Evolutionary conservation across 768 basidiomycete genomes (phyloP), one percentile per base, ranked within the genome.

Genomic region (Steccherinum ochraceum): DNA sequence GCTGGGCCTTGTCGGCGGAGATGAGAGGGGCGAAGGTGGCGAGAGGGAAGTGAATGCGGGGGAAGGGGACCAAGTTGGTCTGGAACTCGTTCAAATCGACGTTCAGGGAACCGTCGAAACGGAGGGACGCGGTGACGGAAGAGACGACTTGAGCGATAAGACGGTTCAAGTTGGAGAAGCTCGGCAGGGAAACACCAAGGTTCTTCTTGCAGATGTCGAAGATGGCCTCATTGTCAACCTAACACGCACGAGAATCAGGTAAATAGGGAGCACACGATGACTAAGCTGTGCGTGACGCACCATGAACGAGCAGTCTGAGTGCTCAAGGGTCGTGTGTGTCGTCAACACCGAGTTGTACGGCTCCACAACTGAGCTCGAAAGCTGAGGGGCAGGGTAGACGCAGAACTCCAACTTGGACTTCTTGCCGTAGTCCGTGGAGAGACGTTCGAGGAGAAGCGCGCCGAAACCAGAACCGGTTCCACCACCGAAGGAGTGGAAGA

Each of bases 241-340:
- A 26, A 24, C 54, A 27, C 56, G 40, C 18, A 30, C n/a, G n/a
- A n/a, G n/a, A 41, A 27, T 44, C 11, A 47, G 49, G 24, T 56
- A 45, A 12, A 54, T 55, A 48, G 52, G 47, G 50, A 51, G 43
- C 40, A 23, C 27, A 41, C 40, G 19, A 24, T 46, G 30, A 30
- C 19, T 30, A 16, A 4, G 46, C n/a, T 20, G 10, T 44, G 7
- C 7, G 7, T 16, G 30, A 35, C 73, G 26, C 55, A 83, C 95
- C 95, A 98, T 96, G 80, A 98, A 98, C 23, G 95, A 98, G 72
- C 95, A 98, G 71, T 98, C 95, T 16, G 93, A 95, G 72, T 97
- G 93, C 72, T 98, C 95, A 43, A 97, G 85, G 24, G 95, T 97
- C 50, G 94, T 96, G 75, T 98, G 95, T 35, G 95, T 98, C 43